Conservation (phyloP, 257 asterid species). For the Craterostigma plantagineum region DNA sequence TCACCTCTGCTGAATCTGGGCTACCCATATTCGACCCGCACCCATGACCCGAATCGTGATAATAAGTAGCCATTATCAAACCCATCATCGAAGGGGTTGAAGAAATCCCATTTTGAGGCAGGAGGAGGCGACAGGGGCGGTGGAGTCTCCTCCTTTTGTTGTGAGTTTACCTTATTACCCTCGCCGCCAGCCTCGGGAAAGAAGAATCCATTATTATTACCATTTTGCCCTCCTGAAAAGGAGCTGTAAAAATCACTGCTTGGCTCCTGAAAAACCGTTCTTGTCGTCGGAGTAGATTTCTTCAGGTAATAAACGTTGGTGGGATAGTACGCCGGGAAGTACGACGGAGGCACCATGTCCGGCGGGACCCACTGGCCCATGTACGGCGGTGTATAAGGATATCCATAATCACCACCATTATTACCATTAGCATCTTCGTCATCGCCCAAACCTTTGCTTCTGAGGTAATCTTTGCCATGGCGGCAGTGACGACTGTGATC, state of each 20-base stretch:
- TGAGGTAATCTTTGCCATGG: no score
- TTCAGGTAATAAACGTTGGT: constrained; percentile 62
- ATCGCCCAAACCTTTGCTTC: no score
- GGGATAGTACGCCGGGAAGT: constrained; percentile 11
- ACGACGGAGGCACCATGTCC: no score
- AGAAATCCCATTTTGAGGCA: constrained; percentile 66
- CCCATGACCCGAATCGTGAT: constrained; percentile 18
- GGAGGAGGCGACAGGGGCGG: constrained; percentile 73
- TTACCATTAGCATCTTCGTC: no score
- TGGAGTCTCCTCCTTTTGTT: constrained; percentile 42
- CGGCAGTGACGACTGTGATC: constrained; percentile 9
- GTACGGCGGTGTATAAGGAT: constrained; percentile 7
- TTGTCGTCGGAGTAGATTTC: constrained; percentile 44
- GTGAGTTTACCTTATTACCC: constrained; percentile 10
- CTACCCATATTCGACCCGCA: constrained; percentile 46
- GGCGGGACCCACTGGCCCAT: constrained; percentile 27
- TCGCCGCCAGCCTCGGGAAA: no score
- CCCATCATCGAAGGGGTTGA: constrained; percentile 68
- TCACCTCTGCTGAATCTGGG: constrained; percentile 83
- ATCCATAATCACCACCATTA: no score
- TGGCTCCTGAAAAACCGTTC: constrained; percentile 53
- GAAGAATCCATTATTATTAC: no score
- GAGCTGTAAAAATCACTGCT: constrained; percentile 40
- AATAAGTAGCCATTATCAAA: constrained; percentile 27
- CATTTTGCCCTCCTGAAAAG: constrained; percentile 20